Base-by-base conservation (phyloP, 345 rosid species). In the Brassica juncea region DNA sequence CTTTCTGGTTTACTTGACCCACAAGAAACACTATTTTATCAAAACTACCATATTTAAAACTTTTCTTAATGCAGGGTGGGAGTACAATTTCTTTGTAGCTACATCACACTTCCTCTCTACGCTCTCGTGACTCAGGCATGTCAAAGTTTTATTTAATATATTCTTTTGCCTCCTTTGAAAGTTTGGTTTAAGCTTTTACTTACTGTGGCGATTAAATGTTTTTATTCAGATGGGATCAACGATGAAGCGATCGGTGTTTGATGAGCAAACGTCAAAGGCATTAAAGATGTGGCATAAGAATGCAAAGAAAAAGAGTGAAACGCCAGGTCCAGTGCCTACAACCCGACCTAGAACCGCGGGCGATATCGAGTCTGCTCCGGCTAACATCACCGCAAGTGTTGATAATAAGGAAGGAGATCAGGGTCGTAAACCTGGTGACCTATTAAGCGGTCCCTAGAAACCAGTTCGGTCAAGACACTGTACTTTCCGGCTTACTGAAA, bases 41-140 rank as follows among this genome's bases (percentile, higher is more conserved):
- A 11, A 42, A 25, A 25, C 16, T 7, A 73, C 42, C 49, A 11
- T 62, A 16, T 3, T 19, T n/a, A 6, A 44, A 25, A 6, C 14
- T 27, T 16, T 54, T 54, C 1, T 42, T 16, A 70, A 55, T 59
- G 69, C 86, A 93, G 99, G 75, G 67, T 89, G 47, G 90, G 89
- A 57, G 94, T 89, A 34, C 97, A 95, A 47, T 75, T 95, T 77
- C 79, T 93, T 16, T 91, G 97, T 84, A 93, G 97, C 73, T 95
- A 93, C 88, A 89, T 85, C 81, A 95, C 98, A 32, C 97, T 95
- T 66, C 99, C 98, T 44, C 90, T 95, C 31, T 96, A 96, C 72
- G 98, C 99, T 37, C 99, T 96, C 62, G 99, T 96, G 35, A 91
- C 99, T 75, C 99, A 93, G 97, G 99, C 89, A 76, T 66, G 74